These are phyloP conservation scores for Cladophialophora chaetospira DNA, from an alignment of 2,329 filamentous ascomycete genomes.

Conservation along the genomic window DNA sequence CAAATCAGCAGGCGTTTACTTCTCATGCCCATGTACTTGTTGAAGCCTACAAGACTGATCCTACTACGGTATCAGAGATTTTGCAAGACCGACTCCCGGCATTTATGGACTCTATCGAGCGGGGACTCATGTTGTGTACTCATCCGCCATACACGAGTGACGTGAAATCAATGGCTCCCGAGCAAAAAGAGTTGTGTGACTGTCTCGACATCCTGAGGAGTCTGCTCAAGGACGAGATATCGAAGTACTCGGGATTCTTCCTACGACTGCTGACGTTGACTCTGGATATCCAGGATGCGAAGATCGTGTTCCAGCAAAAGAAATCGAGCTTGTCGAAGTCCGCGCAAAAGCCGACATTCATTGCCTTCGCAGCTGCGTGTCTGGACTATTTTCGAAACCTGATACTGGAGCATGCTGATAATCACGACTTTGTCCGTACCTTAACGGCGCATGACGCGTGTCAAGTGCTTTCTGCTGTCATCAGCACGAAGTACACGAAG, in stretches of 20 bases:
- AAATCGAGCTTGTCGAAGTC: conserved; percentile 22
- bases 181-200: conserved; percentile 28
- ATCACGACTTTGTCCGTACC: conserved; percentile 11
- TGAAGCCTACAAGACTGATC: conserved; percentile 23
- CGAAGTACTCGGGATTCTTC: conserved; percentile 71
- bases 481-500: conserved; percentile 80
- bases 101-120: conserved; percentile 21
- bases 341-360: conserved; percentile 67
- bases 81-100: conserved; percentile 5
- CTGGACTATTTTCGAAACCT: conserved; percentile 23
- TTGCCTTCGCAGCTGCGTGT: conserved; percentile 68
- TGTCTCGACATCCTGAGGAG: conserved; percentile 26
- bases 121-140: conserved; percentile 19
- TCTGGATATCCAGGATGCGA: conserved; percentile 42
- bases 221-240: conserved; percentile 51
- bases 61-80: conserved; percentile 16
- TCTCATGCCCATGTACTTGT: conserved; percentile 27
- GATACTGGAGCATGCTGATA: conserved; percentile 17
- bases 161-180: conserved; percentile 27
- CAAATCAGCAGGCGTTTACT: conserved; percentile 33
- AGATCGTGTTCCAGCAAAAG: conserved; percentile 9
- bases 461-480: conserved; percentile 67
- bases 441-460: conserved; percentile 55
- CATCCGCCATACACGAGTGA: conserved; percentile 34
- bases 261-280: conserved; percentile 76